Base-by-base conservation (phyloP, 305 asterid genomes). In the Solanum chacoense region DNA sequence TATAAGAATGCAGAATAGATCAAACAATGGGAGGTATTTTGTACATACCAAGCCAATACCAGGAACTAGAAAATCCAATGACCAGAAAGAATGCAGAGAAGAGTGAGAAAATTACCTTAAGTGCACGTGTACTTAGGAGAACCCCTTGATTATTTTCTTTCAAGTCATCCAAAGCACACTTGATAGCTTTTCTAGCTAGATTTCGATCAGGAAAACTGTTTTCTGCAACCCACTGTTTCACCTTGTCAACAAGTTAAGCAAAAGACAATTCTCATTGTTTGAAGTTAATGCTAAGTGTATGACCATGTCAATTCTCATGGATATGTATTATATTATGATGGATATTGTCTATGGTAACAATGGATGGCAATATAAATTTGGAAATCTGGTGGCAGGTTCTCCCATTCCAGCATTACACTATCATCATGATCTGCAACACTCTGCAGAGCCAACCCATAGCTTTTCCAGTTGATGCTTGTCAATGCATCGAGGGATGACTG, bases 101-200 rank as follows among this genome's bases (percentile, higher is more conserved):
- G 87, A 69, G 38, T 4, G 32, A 45, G 50, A 20, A 35, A 34
- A 75, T 38, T 87, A 96, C 99, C 98, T 97, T 96, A 78, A 90
- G 93, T 69, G 99, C 98, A 63, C 91, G 99, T 75, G 91, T 94
- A 90, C 98, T 95, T 74, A 94, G 96, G 81, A 97, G 93, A 86
- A 92, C 90, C 35, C 98, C 98, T 55, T 86, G 92, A 77, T 95
- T 91, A 81, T 89, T 94, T 89, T 94, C 95, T 95, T 97, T 97
- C 90, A 96, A 88, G 24, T 95, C 97, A 81, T 93, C 89, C 91
- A 97, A 91, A 18, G 98, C 98, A 88, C 89, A 93, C 93, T 94
- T 94, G 87, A 95, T 89, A 85, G 98, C 97, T 91, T 91, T 95
- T 88, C 91, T 95, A 85, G 98, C 92, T 18, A 96, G 95, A 88